These are phyloP conservation scores for Bryoglossum gracile DNA, from an alignment of 495 filamentous ascomycete genomes.

Conservation along the genomic window DNA sequence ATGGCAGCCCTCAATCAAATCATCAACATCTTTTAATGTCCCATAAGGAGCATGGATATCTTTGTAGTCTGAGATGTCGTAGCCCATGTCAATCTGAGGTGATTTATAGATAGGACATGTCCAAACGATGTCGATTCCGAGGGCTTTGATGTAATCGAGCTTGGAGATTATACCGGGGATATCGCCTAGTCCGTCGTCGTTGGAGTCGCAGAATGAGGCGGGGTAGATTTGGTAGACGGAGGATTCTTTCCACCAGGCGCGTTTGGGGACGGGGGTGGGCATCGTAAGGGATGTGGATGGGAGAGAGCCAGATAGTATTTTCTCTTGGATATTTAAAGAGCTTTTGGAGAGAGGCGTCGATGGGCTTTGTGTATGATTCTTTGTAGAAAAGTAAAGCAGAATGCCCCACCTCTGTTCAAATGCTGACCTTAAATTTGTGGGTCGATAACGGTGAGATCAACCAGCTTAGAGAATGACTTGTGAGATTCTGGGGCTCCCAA, in stretches of 20 bases:
- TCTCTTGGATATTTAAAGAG: no score
- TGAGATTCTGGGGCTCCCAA: no score
- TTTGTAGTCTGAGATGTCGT: slow-evolving; percentile 63
- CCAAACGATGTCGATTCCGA: slow-evolving; percentile 64
- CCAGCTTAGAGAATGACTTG: no score
- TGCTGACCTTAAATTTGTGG: no score
- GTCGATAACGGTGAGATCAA: no score
- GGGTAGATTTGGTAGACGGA: slow-evolving; percentile 67
- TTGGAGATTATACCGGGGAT: slow-evolving; percentile 59
- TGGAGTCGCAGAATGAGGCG: slow-evolving; percentile 58
- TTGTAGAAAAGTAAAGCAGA: no score
- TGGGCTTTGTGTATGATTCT: no score
- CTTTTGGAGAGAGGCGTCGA: no score
- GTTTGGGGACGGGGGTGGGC: slow-evolving; percentile 6
- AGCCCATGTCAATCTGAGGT: slow-evolving; percentile 59
- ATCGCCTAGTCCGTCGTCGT: slow-evolving; percentile 61
- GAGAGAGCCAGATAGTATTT: no score
- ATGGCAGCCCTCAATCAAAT: slow-evolving; percentile 47
- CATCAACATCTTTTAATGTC: slow-evolving; percentile 58
- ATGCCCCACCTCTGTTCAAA: no score
- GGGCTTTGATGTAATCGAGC: slow-evolving; percentile 55
- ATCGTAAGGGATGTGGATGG: neutral
- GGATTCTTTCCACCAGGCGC: slow-evolving; percentile 36
- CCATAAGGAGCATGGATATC: slow-evolving; percentile 54
- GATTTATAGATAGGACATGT: slow-evolving; percentile 60